Evolutionary conservation across 495 filamentous ascomycete species (phyloP).

Genomic region (Aspergillus indologenus): DNA sequence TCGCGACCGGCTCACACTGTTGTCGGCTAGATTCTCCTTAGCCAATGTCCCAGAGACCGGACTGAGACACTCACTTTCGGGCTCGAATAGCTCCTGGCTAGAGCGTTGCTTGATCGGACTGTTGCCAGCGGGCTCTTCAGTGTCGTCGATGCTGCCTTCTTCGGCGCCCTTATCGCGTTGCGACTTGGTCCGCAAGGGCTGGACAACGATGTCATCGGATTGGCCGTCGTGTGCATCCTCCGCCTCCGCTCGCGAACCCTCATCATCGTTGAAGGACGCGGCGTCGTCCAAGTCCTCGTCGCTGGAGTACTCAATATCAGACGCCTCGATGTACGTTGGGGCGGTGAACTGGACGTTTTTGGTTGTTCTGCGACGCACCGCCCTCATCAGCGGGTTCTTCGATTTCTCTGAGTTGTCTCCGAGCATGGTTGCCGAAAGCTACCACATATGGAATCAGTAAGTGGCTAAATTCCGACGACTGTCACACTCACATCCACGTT

Average conservation of each 20-base stretch:
- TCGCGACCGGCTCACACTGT: conserved; percentile 63
- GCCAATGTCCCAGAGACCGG: neutral
- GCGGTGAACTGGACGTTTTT: conserved; percentile 88
- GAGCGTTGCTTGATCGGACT: conserved; percentile 45
- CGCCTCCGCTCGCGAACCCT: conserved; percentile 39
- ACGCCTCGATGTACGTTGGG: conserved; percentile 86
- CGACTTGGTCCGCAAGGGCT: conserved; percentile 43
- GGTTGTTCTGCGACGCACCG: conserved; percentile 78
- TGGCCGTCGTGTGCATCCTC: conserved; percentile 37
- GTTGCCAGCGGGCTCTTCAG: conserved; percentile 28
- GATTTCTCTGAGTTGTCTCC: conserved; percentile 85
- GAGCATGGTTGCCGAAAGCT: conserved; percentile 93
- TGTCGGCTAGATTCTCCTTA: conserved; percentile 40
- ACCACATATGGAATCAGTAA: conserved; percentile 18
- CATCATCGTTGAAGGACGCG: conserved; percentile 55
- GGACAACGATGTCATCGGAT: conserved; percentile 44
- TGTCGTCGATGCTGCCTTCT: conserved; percentile 30
- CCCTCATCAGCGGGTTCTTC: conserved; percentile 85
- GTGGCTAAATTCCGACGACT: neutral
- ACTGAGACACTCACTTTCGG: conserved; percentile 31
- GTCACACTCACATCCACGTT: conserved; percentile 82
- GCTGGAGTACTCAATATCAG: conserved; percentile 81
- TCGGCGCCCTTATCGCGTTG: conserved; percentile 36
- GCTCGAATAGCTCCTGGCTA: conserved; percentile 66
- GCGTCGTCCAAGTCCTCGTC: conserved; percentile 73